Evolutionary conservation across 768 basidiomycete species (phyloP).

Genomic region (Boletus huronensis): DNA sequence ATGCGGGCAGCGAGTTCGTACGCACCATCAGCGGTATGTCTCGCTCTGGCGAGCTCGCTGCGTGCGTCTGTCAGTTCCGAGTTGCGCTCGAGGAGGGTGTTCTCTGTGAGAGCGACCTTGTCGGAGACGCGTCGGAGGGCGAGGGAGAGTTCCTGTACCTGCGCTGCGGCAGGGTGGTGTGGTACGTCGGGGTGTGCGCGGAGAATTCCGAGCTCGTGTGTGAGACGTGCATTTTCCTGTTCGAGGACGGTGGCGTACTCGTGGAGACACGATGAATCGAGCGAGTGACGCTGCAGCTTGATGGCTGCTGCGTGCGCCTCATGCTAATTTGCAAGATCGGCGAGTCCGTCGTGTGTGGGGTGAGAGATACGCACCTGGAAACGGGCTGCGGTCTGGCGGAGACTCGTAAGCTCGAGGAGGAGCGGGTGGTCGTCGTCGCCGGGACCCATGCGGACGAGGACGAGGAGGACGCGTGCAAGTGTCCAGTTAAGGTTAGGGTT

Average conservation of each 20-base stretch:
- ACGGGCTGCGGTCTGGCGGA: constrained; percentile 43
- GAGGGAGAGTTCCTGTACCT: constrained; percentile 57
- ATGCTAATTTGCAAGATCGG: constrained; percentile 41
- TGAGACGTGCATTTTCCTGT: constrained; percentile 54
- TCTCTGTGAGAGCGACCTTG: constrained; percentile 62
- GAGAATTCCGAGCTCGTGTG: constrained; percentile 54
- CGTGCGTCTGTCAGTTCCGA: constrained; percentile 43
- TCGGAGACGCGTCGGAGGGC: constrained; percentile 66
- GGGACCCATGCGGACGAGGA: neutral
- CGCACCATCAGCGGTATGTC: constrained; percentile 45
- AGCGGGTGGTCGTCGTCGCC: constrained; percentile 40
- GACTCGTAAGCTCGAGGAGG: constrained; percentile 44
- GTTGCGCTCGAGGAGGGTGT: constrained; percentile 46
- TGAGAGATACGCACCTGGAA: constrained; percentile 41
- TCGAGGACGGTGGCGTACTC: constrained; percentile 38
- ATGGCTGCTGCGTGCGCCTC: constrained; percentile 65
- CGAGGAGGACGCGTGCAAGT: neutral
- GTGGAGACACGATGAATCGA: constrained; percentile 40
- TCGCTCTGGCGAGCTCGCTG: constrained; percentile 43
- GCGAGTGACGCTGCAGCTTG: constrained; percentile 60
- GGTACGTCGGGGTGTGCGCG: constrained; percentile 49
- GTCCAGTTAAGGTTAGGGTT: constrained; percentile 21
- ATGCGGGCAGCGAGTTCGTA: constrained; percentile 53
- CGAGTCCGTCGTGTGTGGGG: neutral
- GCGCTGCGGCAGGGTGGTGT: constrained; percentile 35